Conservation (phyloP, 495 filamentous ascomycete species). For the Pyrenula aspistea region DNA sequence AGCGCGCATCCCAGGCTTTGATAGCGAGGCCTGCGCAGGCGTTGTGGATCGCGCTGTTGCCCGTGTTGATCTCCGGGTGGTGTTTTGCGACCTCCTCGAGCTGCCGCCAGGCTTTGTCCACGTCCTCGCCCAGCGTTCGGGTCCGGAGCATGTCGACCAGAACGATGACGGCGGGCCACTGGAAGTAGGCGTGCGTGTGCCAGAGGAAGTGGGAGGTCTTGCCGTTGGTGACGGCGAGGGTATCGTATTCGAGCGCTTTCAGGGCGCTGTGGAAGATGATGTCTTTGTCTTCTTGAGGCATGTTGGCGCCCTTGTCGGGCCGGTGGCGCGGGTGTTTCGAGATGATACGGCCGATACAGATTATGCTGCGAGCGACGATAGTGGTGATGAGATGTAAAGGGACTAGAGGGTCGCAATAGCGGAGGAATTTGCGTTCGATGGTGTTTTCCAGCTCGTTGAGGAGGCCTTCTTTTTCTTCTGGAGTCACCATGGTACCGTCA, state of each 20-base stretch:
- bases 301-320: conserved; percentile 10
- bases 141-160: conserved; percentile 26
- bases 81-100: conserved; percentile 18
- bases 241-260: conserved; percentile 23
- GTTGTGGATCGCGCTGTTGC: conserved; percentile 17
- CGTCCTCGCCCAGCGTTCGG: conserved; percentile 16
- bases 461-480: conserved; percentile 33
- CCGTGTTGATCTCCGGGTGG: conserved; percentile 13
- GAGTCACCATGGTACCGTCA: conserved; percentile 7
- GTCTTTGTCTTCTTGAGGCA: conserved; percentile 24
- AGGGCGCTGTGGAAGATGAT: conserved; percentile 24
- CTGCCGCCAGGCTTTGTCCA: conserved; percentile 20
- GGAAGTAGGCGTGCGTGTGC: conserved; percentile 26
- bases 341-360: conserved; percentile 21
- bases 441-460: conserved; percentile 23
- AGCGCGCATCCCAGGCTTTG: conserved; percentile 23
- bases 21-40: conserved; percentile 24
- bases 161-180: conserved; percentile 29
- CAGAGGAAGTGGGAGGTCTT: conserved; percentile 20
- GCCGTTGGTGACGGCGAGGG: conserved; percentile 13
- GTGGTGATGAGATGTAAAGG: conserved; percentile 46
- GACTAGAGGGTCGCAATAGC: conserved; percentile 46
- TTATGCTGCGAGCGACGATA: conserved; percentile 26
- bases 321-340: conserved; percentile 32
- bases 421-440: conserved; percentile 34